phyloP scores from a whole-genome alignment of 177 flowering plant species.

The Tripterygium wilfordii region DNA sequence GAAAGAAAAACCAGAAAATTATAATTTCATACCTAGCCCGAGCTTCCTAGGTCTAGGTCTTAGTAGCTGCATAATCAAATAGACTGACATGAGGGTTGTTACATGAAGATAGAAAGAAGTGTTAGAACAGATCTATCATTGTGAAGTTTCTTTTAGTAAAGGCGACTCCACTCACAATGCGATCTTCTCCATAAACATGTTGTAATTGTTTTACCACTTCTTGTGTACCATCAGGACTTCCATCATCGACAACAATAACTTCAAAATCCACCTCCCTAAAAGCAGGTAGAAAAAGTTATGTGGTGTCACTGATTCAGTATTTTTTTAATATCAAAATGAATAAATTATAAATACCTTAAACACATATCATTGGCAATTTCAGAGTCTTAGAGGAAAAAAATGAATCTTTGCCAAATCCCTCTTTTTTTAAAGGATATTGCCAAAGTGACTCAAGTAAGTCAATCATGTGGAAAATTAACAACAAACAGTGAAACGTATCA shows the following conservation, averaged over 20 bases:
- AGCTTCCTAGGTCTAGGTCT: constrained; percentile 90
- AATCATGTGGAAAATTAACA: too few relatives aligned
- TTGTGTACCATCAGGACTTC: constrained; percentile 92
- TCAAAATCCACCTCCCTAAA: constrained; percentile 73
- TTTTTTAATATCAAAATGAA: too few relatives aligned
- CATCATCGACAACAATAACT: constrained; percentile 79
- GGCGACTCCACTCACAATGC: constrained; percentile 82
- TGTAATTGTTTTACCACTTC: constrained; percentile 80
- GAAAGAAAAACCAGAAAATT: background rate
- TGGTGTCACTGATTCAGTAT: background rate
- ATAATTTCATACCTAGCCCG: constrained; percentile 65
- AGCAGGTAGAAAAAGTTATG: background rate
- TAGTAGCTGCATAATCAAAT: constrained; percentile 53
- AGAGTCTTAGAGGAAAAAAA: too few relatives aligned
- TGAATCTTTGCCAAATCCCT: too few relatives aligned
- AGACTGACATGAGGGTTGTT: background rate
- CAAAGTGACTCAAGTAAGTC: too few relatives aligned
- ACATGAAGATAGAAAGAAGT: too few relatives aligned
- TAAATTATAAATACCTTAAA: too few relatives aligned
- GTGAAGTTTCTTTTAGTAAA: too few relatives aligned
- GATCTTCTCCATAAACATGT: constrained; percentile 80
- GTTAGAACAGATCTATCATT: too few relatives aligned
- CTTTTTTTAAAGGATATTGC: too few relatives aligned
- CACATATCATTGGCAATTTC: too few relatives aligned
- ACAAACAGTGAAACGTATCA: too few relatives aligned